Evolutionary conservation across 805 yeast species (phyloP).

Genomic region (Myxozyma udenii): DNA sequence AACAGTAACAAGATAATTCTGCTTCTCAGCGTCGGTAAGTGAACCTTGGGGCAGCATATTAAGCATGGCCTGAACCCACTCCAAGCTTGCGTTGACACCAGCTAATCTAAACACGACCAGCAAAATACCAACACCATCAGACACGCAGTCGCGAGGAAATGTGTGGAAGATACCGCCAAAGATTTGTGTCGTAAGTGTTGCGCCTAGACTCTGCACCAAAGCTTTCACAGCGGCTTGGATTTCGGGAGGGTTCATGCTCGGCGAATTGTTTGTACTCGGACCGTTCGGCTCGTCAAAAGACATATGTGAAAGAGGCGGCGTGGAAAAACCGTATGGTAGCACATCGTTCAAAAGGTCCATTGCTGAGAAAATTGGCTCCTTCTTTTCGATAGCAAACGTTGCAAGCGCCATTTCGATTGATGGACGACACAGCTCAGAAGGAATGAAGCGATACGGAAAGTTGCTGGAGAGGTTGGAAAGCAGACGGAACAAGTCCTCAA

Average conservation of each 20-base stretch:
- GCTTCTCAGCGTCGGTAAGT: conserved; percentile 65
- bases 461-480: conserved; percentile 73
- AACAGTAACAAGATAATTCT: conserved; percentile 56
- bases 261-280: conserved; percentile 45
- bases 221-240: conserved; percentile 50
- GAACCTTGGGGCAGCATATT: conserved; percentile 57
- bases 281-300: conserved; percentile 33
- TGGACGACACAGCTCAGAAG: conserved; percentile 42
- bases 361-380: conserved; percentile 65
- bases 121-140: conserved; percentile 72
- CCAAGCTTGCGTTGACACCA: conserved; percentile 39
- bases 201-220: conserved; percentile 56
- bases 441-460: conserved; percentile 56
- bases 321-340: conserved; percentile 75
- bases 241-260: conserved; percentile 39
- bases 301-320: conserved; percentile 73
- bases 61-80: conserved; percentile 63
- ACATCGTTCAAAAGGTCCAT: conserved; percentile 79
- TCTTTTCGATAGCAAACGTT: conserved; percentile 57
- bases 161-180: conserved; percentile 66
- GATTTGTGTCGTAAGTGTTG: conserved; percentile 50
- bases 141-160: conserved; percentile 65
- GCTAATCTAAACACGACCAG: conserved; percentile 56
- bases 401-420: conserved; percentile 59
- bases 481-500: conserved; percentile 82